Conservation (phyloP, 305 asterid species). For the Fraxinus sp. region DNA sequence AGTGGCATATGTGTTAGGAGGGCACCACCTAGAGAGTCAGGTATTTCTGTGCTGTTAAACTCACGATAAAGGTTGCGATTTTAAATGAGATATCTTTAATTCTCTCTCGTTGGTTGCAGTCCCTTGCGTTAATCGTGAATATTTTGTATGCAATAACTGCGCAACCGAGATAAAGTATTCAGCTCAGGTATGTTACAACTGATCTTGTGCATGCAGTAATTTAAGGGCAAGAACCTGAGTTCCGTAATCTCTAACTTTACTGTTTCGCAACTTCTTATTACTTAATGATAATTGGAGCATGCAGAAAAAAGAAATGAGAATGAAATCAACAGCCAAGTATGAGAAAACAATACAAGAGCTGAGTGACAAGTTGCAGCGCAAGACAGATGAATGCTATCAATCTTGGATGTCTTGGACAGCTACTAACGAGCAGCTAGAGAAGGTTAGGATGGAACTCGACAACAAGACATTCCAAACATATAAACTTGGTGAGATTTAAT, state of each 20-base stretch:
- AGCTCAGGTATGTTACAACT: slow-evolving; percentile 61
- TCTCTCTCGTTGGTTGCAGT: slow-evolving; percentile 41
- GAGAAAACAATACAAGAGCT: slow-evolving; percentile 80
- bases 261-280: slow-evolving; percentile 14
- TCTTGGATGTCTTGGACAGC: slow-evolving; percentile 95
- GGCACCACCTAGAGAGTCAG: slow-evolving; percentile 47
- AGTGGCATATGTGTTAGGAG: slow-evolving; percentile 86
- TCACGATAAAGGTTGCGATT: neutral
- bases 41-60: slow-evolving; percentile 37
- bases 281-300: slow-evolving; percentile 23
- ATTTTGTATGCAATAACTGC: slow-evolving; percentile 64
- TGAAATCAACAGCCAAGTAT: slow-evolving; percentile 61
- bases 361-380: slow-evolving; percentile 60
- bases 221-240: slow-evolving; percentile 14
- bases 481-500: slow-evolving; percentile 66
- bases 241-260: neutral
- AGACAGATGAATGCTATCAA: slow-evolving; percentile 90
- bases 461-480: slow-evolving; percentile 66
- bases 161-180: slow-evolving; percentile 62
- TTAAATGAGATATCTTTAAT: neutral
- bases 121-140: slow-evolving; percentile 36
- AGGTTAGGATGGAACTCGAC: slow-evolving; percentile 87
- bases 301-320: slow-evolving; percentile 58
- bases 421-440: slow-evolving; percentile 79
- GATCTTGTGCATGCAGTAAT: neutral